Percentiles rank a stretch among this genome's conserved stretches.
Evolutionary conservation across 257 asterid genomes (phyloP).

Genomic region (Lycium barbarum): DNA sequence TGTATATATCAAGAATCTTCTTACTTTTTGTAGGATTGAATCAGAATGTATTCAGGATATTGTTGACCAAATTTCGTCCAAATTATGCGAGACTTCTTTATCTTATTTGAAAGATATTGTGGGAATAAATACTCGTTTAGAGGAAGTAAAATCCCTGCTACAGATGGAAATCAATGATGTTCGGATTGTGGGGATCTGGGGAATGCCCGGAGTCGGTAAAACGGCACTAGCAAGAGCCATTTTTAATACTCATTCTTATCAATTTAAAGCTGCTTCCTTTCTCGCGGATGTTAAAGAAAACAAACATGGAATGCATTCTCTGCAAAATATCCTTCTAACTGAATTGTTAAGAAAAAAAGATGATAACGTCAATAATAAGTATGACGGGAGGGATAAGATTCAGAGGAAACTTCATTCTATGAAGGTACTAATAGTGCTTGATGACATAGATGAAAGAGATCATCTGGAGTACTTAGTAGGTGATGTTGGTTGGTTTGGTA

Average conservation of each 20-base stretch:
- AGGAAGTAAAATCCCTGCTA: too few species aligned
- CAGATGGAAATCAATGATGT: not conserved
- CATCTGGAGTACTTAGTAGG: not conserved
- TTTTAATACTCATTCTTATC: not conserved
- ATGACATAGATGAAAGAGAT: not conserved
- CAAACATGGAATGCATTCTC: not conserved
- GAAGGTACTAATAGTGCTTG: slow-evolving; percentile 21
- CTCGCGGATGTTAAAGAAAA: too few species aligned
- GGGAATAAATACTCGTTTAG: too few species aligned
- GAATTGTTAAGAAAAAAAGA: not conserved
- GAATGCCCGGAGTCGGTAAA: not conserved
- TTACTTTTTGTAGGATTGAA: too few species aligned
- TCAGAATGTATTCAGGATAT: too few species aligned
- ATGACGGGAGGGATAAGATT: too few species aligned
- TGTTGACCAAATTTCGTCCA: too few species aligned
- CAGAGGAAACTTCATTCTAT: too few species aligned
- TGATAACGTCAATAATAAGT: not conserved
- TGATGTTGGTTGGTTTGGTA: not conserved
- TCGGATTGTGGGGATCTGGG: not conserved
- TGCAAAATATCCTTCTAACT: not conserved
- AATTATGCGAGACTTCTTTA: too few species aligned
- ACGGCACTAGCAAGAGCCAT: not conserved
- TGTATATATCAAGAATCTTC: too few species aligned
- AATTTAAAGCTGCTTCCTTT: too few species aligned
- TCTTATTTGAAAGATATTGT: too few species aligned